Base-by-base conservation (phyloP, 2,329 filamentous ascomycete species). In the Arthroderma sp. region DNA sequence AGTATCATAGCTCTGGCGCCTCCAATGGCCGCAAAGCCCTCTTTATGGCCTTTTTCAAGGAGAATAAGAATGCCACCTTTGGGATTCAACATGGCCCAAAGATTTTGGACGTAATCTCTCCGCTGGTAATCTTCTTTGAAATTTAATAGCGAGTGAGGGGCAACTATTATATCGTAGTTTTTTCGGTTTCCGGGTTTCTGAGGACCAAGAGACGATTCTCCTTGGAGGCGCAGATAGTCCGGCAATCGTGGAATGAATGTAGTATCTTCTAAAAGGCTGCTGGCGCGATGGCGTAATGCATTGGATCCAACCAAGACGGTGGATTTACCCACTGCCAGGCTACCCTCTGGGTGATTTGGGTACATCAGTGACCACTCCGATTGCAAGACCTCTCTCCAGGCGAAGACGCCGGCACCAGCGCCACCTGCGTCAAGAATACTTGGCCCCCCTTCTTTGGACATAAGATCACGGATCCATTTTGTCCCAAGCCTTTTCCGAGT, bases 231-330 rank as follows among this genome's bases (percentile, higher is more conserved):
- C 25, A 89, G 72, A 62, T 91, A 90, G 66, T 97, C 89, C 0
- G 93, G 93, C n/a, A 97, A 75, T 2, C 91, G 84, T 6, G 91
- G 91, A 6, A 98, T 78, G 67, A 98, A 96, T 0, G 87, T 94
- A 0, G 93, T 97, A 68, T 96, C 86, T 38, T 94, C 80, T 11
- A 98, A 75, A 61, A 97, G 81, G 17, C 76, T 77, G 62, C 89
- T 88, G 23, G 89, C 78, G 33, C 90, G 85, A 57, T 87, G 78
- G 17, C 90, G 83, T 28, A 98, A 76, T 1, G 82, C 75, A 61
- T 89, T 82, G 0, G 88, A 87, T 0, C 84, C 89, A 1, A 87
- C 83, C 2, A 97, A 74, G 1, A 95, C 90, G 0, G 88, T 91
- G 56, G 87, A 86, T 68, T 86, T 89, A 1, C 88, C 87, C 2